These are phyloP conservation scores for Tricholoma matsutake DNA, from an alignment of 768 basidiomycete genomes.

Conservation along the genomic window DNA sequence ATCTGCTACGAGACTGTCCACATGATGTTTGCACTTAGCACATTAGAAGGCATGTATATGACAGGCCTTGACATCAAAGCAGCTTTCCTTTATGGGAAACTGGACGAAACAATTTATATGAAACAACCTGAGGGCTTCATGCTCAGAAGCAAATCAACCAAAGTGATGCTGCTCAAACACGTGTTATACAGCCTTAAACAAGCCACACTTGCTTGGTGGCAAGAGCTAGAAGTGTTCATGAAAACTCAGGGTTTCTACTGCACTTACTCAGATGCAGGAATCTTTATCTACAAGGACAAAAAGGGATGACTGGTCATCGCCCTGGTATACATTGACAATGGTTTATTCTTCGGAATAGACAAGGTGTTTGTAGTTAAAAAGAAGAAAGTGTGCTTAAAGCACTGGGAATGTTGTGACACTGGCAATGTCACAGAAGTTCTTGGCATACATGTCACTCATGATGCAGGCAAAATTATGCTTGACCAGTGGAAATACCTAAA, in stretches of 20 bases:
- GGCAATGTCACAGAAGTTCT: constrained; percentile 17
- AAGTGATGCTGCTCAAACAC: constrained; percentile 6
- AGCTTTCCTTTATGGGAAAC: constrained; percentile 19
- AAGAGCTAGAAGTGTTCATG: constrained; percentile 7
- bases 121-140: constrained; percentile 12
- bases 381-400: constrained; percentile 14
- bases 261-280: constrained; percentile 1
- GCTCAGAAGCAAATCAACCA: constrained; percentile 1
- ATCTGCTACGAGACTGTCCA: constrained; percentile 21
- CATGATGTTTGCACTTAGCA: constrained; percentile 21
- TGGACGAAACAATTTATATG: constrained; percentile 14
- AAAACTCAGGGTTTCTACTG: constrained; percentile 8
- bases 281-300: constrained; percentile 9
- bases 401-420: constrained; percentile 23
- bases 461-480: constrained; percentile 5
- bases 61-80: constrained; percentile 16
- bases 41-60: constrained; percentile 11
- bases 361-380: constrained; percentile 1
- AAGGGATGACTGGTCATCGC: constrained; percentile 6
- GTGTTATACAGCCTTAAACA: constrained; percentile 18
- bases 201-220: constrained; percentile 13
- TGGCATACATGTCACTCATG: constrained; percentile 12
- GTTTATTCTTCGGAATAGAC: constrained; percentile 7
- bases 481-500: constrained; percentile 16
- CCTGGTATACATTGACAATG: constrained; percentile 12